These are phyloP conservation scores for Aphelidium insulamus DNA, from an alignment of 371 early-diverging fungal genomes.

Conservation along the genomic window DNA sequence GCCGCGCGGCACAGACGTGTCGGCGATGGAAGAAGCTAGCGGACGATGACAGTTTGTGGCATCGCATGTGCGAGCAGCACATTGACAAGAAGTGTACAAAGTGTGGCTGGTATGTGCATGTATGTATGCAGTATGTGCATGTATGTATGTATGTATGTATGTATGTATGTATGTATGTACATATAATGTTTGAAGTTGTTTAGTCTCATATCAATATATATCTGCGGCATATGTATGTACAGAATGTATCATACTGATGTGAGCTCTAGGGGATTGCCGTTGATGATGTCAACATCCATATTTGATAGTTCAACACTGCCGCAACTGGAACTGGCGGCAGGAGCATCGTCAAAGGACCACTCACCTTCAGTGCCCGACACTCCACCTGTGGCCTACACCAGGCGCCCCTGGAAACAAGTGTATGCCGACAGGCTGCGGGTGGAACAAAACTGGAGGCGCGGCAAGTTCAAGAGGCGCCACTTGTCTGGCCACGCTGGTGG, in stretches of 20 bases:
- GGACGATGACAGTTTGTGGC: conserved; percentile 80
- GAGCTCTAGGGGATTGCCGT: conserved; percentile 65
- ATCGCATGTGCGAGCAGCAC: conserved; percentile 87
- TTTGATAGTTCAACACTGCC: conserved; percentile 71
- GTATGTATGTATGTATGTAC: no score
- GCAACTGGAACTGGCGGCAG: no score
- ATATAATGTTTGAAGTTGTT: no score
- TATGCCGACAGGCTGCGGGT: conserved; percentile 4
- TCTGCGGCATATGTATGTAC: no score
- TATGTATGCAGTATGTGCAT: no score
- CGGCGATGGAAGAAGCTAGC: conserved; percentile 52
- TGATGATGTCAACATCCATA: conserved; percentile 61
- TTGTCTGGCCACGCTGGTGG: no score
- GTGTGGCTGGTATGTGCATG: conserved; percentile 93
- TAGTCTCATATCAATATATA: neutral
- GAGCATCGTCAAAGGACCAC: no score
- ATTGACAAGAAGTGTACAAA: conserved; percentile 82
- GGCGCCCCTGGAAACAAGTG: conserved; percentile 4
- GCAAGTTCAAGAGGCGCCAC: neutral
- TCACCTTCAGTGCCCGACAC: no score
- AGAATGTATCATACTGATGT: no score
- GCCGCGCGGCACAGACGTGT: conserved; percentile 71
- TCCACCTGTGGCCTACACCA: no score
- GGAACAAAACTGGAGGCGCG: conserved; percentile 5
- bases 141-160: no score